Conservation (phyloP, 1,284 basidiomycete genomes). For the Irpex lacteus region DNA sequence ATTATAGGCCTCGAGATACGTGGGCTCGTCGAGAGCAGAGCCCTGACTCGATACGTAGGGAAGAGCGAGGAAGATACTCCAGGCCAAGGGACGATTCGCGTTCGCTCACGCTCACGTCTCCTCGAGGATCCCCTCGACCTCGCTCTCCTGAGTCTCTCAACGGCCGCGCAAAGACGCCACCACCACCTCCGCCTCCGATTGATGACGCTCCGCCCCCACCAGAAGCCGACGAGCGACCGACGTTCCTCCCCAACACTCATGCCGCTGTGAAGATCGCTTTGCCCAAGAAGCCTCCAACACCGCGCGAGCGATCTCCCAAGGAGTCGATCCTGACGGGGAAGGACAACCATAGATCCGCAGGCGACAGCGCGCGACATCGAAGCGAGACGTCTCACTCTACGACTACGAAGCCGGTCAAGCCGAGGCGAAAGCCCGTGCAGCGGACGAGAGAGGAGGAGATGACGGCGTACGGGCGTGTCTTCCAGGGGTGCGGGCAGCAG, state of each 20-base stretch:
- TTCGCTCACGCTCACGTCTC: not conserved
- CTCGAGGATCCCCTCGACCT: not conserved
- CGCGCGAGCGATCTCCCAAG: conserved; percentile 42
- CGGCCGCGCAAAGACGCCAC: not conserved
- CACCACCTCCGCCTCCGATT: not conserved
- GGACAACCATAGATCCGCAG: conserved; percentile 4
- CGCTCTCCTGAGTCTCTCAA: not conserved
- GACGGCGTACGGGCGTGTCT: conserved; percentile 60
- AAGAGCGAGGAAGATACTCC: not conserved
- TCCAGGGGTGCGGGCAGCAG: conserved; percentile 76
- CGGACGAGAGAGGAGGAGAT: conserved; percentile 66
- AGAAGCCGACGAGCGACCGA: conserved; percentile 5
- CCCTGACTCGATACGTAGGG: not conserved
- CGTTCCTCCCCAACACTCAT: conserved; percentile 34
- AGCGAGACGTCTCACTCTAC: conserved; percentile 2
- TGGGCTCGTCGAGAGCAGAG: not conserved
- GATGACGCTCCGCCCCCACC: not conserved
- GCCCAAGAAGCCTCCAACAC: conserved; percentile 42
- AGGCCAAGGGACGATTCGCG: not conserved
- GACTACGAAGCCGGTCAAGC: conserved; percentile 8
- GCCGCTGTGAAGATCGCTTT: conserved; percentile 33
- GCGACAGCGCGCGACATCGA: conserved; percentile 9
- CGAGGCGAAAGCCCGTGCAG: conserved; percentile 35
- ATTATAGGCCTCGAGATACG: not conserved
- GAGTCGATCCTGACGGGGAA: conserved; percentile 29